phyloP scores from a whole-genome alignment of 2,329 filamentous ascomycete species.

The Penicillium sp. region DNA sequence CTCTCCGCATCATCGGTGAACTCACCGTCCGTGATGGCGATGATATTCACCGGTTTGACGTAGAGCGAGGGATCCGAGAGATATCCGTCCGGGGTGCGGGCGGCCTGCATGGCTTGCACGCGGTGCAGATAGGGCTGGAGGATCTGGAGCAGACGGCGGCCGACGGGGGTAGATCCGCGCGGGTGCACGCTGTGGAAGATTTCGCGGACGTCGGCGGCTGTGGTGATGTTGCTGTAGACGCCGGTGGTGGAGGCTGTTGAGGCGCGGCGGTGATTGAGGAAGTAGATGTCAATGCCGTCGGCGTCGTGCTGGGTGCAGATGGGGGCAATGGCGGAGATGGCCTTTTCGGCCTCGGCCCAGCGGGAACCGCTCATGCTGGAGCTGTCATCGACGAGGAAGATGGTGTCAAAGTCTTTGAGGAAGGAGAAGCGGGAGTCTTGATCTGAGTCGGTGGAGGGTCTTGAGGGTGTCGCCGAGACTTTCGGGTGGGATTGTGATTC shows the following conservation, averaged over 20 bases:
- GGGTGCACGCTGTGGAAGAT: constrained; percentile 74
- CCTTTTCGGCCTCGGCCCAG: constrained; percentile 74
- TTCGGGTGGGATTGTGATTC: not conserved
- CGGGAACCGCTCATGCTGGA: constrained; percentile 76
- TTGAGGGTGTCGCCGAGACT: not conserved
- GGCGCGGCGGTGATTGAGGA: constrained; percentile 68
- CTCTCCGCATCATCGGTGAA: constrained; percentile 77
- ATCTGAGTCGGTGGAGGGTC: constrained; percentile 10
- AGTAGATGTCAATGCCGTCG: constrained; percentile 89
- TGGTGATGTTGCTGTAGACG: constrained; percentile 67
- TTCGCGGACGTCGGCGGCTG: constrained; percentile 58
- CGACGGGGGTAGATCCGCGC: constrained; percentile 71
- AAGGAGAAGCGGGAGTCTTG: constrained; percentile 73
- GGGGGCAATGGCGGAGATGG: constrained; percentile 73
- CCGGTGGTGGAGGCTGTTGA: constrained; percentile 47
- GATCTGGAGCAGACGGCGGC: constrained; percentile 69
- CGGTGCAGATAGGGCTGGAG: constrained; percentile 69
- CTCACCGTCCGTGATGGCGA: constrained; percentile 87
- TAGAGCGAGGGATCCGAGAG: constrained; percentile 31
- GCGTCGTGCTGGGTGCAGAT: constrained; percentile 78
- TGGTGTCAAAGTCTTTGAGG: constrained; percentile 77
- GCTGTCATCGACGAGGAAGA: constrained; percentile 92
- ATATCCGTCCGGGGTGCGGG: constrained; percentile 39
- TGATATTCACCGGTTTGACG: constrained; percentile 82
- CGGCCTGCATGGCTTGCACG: constrained; percentile 49